Percentiles rank a stretch among this genome's conserved stretches.
Evolutionary conservation across 495 filamentous ascomycete species (phyloP).

Genomic region (Tuber melanosporum): DNA sequence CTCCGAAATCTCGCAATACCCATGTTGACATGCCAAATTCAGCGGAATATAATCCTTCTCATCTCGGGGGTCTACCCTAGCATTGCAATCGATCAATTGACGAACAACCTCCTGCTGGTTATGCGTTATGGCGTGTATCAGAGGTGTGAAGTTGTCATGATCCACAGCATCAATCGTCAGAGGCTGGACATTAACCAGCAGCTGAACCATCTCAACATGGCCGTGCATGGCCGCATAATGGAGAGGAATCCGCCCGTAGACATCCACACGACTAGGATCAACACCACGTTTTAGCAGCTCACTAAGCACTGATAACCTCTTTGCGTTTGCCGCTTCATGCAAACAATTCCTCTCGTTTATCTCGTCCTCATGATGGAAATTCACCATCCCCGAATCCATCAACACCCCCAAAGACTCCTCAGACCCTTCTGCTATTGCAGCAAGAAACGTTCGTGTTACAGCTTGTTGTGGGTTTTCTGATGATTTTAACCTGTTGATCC

Average conservation of each 20-base stretch:
- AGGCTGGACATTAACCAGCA: conserved; percentile 55
- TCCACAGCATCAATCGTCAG: conserved; percentile 76
- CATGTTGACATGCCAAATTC: conserved; percentile 90
- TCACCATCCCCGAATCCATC: conserved; percentile 70
- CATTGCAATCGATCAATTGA: conserved; percentile 62
- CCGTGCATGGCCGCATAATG: conserved; percentile 98
- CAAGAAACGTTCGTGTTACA: conserved; percentile 80
- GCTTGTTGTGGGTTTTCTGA: conserved; percentile 60
- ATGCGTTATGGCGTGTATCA: conserved; percentile 91
- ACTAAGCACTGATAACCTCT: conserved; percentile 65
- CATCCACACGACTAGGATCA: conserved; percentile 71
- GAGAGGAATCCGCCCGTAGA: conserved; percentile 87
- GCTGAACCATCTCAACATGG: conserved; percentile 71
- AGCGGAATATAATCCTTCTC: conserved; percentile 89
- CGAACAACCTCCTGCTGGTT: conserved; percentile 70
- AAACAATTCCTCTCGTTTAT: conserved; percentile 96
- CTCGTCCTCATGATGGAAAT: conserved; percentile 84
- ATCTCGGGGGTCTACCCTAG: conserved; percentile 70
- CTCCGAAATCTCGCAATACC: conserved; percentile 71
- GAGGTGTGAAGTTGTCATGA: conserved; percentile 92
- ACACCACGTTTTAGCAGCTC: conserved; percentile 65
- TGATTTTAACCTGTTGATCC: conserved; percentile 52
- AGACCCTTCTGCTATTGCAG: conserved; percentile 77
- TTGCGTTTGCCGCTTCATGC: conserved; percentile 89
- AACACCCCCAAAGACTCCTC: conserved; percentile 68